These are phyloP conservation scores for Sphaerostilbella broomeana DNA, from an alignment of 2,329 filamentous ascomycete genomes.

Conservation along the genomic window DNA sequence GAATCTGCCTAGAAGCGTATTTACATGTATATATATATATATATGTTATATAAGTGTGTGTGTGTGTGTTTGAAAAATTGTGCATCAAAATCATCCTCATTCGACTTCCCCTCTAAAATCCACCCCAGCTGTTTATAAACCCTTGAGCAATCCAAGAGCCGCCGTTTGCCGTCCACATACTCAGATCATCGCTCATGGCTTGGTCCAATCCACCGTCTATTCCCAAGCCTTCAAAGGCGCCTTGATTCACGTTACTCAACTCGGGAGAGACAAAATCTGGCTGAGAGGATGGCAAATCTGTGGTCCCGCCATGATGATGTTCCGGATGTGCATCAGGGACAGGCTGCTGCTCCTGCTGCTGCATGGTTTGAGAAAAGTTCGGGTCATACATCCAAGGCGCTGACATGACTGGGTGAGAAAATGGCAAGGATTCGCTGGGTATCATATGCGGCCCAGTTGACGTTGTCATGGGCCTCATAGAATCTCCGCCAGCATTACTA, in stretches of 20 bases:
- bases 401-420: slow-evolving; percentile 25
- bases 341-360: slow-evolving; percentile 3
- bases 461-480: slow-evolving; percentile 2
- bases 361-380: slow-evolving; percentile 15
- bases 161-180: slow-evolving; percentile 29
- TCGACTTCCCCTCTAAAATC: neutral
- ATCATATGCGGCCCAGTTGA: slow-evolving; percentile 18
- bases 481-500: neutral
- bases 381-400: slow-evolving; percentile 25
- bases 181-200: slow-evolving; percentile 36
- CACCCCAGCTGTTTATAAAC: slow-evolving; percentile 19
- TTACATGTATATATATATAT: neutral
- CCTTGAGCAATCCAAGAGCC: slow-evolving; percentile 28
- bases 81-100: neutral
- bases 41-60: neutral
- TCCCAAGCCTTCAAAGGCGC: slow-evolving; percentile 40
- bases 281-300: slow-evolving; percentile 17
- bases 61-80: neutral
- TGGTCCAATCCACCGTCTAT: slow-evolving; percentile 38
- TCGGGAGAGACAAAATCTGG: slow-evolving; percentile 32
- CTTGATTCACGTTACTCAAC: slow-evolving; percentile 46
- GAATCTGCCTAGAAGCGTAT: neutral
- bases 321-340: neutral
- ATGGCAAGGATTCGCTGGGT: too few species aligned
- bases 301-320: slow-evolving; percentile 2